Conservation (phyloP, 2,329 filamentous ascomycete species). For the Exophiala sideris region DNA sequence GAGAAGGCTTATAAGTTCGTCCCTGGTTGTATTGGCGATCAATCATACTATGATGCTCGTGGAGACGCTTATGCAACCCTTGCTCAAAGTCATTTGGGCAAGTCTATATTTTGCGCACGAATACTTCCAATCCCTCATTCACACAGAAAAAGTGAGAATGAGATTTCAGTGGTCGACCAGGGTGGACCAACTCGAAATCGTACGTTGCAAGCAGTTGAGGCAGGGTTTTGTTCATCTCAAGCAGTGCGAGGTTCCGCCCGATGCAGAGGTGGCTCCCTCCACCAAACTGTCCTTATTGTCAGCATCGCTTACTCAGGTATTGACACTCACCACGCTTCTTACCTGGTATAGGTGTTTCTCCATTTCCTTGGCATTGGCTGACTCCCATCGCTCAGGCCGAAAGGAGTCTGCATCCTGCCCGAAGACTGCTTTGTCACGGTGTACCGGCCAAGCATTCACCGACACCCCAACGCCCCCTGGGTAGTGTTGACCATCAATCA, state of each 20-base stretch:
- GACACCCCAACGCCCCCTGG: not conserved
- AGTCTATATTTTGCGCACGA: no score
- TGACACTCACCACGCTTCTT: not conserved
- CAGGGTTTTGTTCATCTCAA: not conserved
- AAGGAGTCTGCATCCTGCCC: conserved; percentile 38
- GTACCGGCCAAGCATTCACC: conserved; percentile 26
- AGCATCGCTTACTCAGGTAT: not conserved
- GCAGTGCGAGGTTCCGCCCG: not conserved
- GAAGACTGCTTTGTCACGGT: conserved; percentile 40
- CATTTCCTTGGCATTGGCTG: conserved; percentile 33
- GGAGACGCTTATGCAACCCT: no score
- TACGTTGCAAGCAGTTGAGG: not conserved
- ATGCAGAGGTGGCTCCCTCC: not conserved
- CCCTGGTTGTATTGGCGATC: no score
- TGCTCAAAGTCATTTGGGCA: no score
- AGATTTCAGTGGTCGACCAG: not conserved
- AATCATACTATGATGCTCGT: no score
- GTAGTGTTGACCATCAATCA: conserved; percentile 9
- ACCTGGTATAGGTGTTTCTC: conserved; percentile 17
- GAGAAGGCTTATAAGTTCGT: no score
- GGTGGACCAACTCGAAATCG: not conserved
- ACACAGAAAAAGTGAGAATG: not conserved
- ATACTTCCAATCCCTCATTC: no score
- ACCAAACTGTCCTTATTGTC: not conserved
- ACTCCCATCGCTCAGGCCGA: conserved; percentile 46